Base-by-base conservation (phyloP, 2,329 filamentous ascomycete genomes). In the Fusarium sterilihyphosum region DNA sequence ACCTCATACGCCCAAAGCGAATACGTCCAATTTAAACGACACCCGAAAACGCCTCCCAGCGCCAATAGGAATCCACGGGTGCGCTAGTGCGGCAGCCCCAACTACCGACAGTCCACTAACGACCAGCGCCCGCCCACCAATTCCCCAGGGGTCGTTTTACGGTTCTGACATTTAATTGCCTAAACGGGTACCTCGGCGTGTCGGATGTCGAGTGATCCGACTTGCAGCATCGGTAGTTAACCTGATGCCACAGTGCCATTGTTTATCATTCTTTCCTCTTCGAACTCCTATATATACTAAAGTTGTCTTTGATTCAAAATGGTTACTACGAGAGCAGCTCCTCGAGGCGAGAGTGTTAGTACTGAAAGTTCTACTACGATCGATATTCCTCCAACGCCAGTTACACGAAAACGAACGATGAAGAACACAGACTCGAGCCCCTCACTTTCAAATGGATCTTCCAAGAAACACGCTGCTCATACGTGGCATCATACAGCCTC, bases 401-500 rank as follows among this genome's bases (percentile, higher is more conserved):
- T 71, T 14, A 47, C 73, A 9, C 75, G 70, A 58, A 76, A 73
- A 26, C 71, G 74, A 63, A 54, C 72, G 8, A 61, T 69, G 53
- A 69, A 70, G 38, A 33, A 59, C 40, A 22, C 41, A 31, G 43
- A 50, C 31, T 29, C 56, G 29, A 56, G 60, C 20, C 47, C 65
- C 14, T 56, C 65, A 17, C 5, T 37, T 16, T 47, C 66, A 5
- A 71, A 70, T 24, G 38, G 67, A 9, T 33, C 50, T 2, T 26
- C 71, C 49, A 74, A 67, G 60, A 74, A 72, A 35, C 74, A 61
- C 35, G 35, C 35, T 9, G 37, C 60, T 16, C 43, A 35, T 4
- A 53, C 24, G 52, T 89, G 84, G 84, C 73, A 80, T 37, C 88
- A 90, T 82, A 78, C 82, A 10, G 88, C 88, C 10, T 82, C 85